These are phyloP conservation scores for Termitomyces sp. DNA, from an alignment of 768 basidiomycete genomes.

Conservation along the genomic window DNA sequence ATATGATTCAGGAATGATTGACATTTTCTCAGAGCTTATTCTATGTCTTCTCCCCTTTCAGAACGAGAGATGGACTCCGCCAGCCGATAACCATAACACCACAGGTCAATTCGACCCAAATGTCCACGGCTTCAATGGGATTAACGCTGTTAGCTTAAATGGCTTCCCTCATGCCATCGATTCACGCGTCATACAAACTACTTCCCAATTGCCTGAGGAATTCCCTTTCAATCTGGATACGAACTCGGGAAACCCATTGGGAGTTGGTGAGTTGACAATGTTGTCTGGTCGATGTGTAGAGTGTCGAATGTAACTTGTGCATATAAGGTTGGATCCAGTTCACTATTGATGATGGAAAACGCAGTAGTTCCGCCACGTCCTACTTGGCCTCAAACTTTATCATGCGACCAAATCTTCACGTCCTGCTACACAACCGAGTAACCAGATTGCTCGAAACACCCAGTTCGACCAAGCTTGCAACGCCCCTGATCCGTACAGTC, in stretches of 20 bases:
- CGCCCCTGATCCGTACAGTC: not conserved
- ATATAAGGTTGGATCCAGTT: constrained; percentile 12
- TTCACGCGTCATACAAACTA: constrained; percentile 26
- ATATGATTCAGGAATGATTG: not conserved
- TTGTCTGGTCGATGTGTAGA: not conserved
- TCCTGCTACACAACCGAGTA: constrained; percentile 20
- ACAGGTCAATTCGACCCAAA: constrained; percentile 24
- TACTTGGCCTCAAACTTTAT: constrained; percentile 17
- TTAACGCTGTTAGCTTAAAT: constrained; percentile 21
- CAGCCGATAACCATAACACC: constrained; percentile 16
- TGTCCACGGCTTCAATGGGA: constrained; percentile 20
- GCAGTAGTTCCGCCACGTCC: constrained; percentile 4
- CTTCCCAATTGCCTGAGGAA: constrained; percentile 26
- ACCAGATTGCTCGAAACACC: constrained; percentile 16
- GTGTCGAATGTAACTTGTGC: not conserved
- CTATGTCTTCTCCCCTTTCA: constrained; percentile 2
- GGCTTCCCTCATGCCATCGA: constrained; percentile 23
- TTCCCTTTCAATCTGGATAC: constrained; percentile 38
- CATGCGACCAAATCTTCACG: constrained; percentile 21
- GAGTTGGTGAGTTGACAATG: constrained; percentile 28
- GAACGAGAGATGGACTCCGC: constrained; percentile 24
- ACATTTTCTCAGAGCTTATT: not conserved
- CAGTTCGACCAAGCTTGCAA: not conserved
- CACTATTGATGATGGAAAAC: constrained; percentile 10
- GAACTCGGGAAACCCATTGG: constrained; percentile 36